Percentiles rank a stretch among this genome's conserved stretches.
phyloP scores from a whole-genome alignment of 2,329 filamentous ascomycete genomes.

The Apiospora pterosperma region DNA sequence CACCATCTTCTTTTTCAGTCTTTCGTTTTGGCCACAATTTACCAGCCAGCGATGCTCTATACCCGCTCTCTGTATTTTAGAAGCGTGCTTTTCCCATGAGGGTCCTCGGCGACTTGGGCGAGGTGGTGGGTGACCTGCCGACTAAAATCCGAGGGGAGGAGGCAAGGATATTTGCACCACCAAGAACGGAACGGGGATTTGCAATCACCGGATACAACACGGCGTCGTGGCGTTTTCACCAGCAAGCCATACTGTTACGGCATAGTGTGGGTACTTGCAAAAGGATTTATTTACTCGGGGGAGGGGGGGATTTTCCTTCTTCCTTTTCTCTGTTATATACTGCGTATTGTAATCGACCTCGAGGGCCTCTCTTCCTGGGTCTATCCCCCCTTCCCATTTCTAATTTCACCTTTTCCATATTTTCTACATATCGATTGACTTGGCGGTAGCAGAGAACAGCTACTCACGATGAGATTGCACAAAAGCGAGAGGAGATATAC shows the following conservation, averaged over 20 bases:
- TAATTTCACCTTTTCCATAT: background rate
- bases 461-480: background rate
- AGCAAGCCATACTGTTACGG: background rate
- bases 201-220: background rate
- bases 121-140: background rate
- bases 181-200: background rate
- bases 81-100: background rate
- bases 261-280: background rate
- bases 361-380: background rate
- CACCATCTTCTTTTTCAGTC: background rate
- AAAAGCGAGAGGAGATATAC: background rate
- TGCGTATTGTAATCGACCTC: background rate
- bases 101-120: background rate
- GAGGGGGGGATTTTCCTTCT: background rate
- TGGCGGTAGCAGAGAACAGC: background rate
- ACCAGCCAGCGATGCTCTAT: constrained; percentile 3
- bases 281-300: background rate
- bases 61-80: constrained; percentile 1
- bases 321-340: background rate
- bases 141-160: background rate
- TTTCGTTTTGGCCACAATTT: background rate
- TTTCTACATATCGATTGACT: background rate
- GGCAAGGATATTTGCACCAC: background rate
- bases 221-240: background rate
- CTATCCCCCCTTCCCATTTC: background rate